Percentiles rank a stretch among this genome's conserved stretches.
Conservation (phyloP, 2,329 filamentous ascomycete species). For the Nothopassalora personata region DNA sequence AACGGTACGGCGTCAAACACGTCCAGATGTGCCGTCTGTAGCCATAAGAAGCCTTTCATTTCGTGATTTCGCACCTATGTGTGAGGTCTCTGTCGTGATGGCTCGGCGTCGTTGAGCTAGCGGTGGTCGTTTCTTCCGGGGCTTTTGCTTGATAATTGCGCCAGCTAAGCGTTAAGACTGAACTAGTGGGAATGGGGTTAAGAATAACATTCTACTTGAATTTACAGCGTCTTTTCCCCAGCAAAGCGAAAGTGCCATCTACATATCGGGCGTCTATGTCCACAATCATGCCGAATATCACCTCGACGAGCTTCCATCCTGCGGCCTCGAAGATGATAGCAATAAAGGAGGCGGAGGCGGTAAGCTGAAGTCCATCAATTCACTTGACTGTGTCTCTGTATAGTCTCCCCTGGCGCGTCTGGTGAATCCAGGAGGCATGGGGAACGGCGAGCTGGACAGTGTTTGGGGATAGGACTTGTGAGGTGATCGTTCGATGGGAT, state of each 20-base stretch:
- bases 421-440: constrained; percentile 6
- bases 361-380: constrained; percentile 9
- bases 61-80: no score
- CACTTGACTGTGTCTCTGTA: constrained; percentile 5
- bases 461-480: constrained; percentile 1
- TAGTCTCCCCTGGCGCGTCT: background rate
- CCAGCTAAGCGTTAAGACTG: background rate
- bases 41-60: no score
- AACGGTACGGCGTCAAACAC: no score
- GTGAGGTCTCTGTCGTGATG: no score
- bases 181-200: background rate
- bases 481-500: background rate
- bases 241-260: background rate
- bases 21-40: no score
- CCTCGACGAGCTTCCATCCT: background rate
- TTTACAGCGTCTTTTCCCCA: background rate
- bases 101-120: background rate
- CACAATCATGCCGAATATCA: background rate
- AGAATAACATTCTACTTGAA: background rate
- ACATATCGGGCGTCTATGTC: background rate
- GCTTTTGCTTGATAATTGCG: background rate
- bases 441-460: constrained; percentile 15
- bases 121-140: background rate
- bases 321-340: background rate
- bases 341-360: constrained; percentile 10